These are phyloP conservation scores for Epichloe coenophiala DNA, from an alignment of 2,329 filamentous ascomycete genomes.

Conservation along the genomic window DNA sequence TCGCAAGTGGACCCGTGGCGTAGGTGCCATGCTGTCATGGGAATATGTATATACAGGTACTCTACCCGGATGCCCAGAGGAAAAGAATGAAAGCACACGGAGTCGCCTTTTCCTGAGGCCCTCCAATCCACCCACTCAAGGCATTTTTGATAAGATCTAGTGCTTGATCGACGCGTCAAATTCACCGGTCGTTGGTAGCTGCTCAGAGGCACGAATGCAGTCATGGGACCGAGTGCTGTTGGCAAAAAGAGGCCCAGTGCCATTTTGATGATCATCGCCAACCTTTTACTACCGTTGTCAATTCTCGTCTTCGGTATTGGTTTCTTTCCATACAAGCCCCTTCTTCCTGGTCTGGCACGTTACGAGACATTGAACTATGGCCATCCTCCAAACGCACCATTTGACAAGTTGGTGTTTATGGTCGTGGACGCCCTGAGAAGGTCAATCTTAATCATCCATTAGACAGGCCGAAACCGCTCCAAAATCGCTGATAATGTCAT, in stretches of 20 bases:
- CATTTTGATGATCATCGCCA: conserved; percentile 49
- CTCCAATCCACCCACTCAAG: neutral
- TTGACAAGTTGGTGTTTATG: conserved; percentile 92
- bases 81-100: neutral
- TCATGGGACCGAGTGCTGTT: conserved; percentile 12
- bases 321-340: conserved; percentile 96
- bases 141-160: neutral
- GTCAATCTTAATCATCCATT: conserved; percentile 27
- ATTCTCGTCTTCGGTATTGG: conserved; percentile 70
- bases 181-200: neutral
- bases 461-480: neutral
- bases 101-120: neutral
- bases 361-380: conserved; percentile 45
- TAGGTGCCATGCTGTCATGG: neutral
- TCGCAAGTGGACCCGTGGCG: neutral
- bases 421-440: conserved; percentile 89
- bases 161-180: neutral
- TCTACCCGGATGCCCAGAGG: neutral
- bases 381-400: conserved; percentile 50
- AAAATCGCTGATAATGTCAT: neutral
- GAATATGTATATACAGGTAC: neutral
- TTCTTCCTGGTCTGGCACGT: conserved; percentile 70
- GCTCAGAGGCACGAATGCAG: conserved; percentile 6
- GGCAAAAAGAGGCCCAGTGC: conserved; percentile 17
- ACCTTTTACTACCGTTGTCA: conserved; percentile 63